Percentiles rank a stretch among this genome's conserved stretches.
These are phyloP conservation scores for Phytopythium cucurbitacearum DNA, from an alignment of 352 stramenopile species.

Conservation along the genomic window DNA sequence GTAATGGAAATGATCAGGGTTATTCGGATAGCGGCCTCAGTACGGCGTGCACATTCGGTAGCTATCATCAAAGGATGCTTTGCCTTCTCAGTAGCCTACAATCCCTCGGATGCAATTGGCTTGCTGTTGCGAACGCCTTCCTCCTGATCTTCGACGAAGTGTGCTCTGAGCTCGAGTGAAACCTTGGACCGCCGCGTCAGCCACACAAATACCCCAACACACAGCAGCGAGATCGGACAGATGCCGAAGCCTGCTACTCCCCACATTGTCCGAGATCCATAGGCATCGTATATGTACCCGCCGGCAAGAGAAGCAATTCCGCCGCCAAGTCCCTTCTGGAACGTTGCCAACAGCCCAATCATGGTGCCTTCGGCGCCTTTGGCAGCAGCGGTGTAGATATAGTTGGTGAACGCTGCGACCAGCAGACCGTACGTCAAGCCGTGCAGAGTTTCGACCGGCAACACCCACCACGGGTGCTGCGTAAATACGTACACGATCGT, in stretches of 20 bases:
- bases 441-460: slow-evolving; percentile 43
- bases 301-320: slow-evolving; percentile 29
- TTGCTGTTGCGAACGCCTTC: no score
- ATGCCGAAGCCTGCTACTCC: slow-evolving; percentile 26
- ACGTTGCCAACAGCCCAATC: slow-evolving; percentile 32
- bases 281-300: slow-evolving; percentile 35
- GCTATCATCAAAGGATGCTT: no score
- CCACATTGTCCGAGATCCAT: slow-evolving; percentile 33
- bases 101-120: no score
- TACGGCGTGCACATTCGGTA: no score
- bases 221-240: slow-evolving; percentile 1
- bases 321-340: slow-evolving; percentile 33
- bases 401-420: slow-evolving; percentile 33
- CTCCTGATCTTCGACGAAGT: no score
- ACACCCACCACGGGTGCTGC: slow-evolving; percentile 31
- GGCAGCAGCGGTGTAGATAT: slow-evolving; percentile 31
- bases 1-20: no score
- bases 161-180: no score
- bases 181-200: not conserved
- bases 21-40: no score
- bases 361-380: slow-evolving; percentile 30
- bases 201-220: not conserved
- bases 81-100: no score
- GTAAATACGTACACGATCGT: slow-evolving; percentile 38
- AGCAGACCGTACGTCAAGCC: slow-evolving; percentile 33